Evolutionary conservation across 2,329 filamentous ascomycete genomes (phyloP), one percentile per base, ranked within the genome.

Genomic region (Davidsoniella virescens): DNA sequence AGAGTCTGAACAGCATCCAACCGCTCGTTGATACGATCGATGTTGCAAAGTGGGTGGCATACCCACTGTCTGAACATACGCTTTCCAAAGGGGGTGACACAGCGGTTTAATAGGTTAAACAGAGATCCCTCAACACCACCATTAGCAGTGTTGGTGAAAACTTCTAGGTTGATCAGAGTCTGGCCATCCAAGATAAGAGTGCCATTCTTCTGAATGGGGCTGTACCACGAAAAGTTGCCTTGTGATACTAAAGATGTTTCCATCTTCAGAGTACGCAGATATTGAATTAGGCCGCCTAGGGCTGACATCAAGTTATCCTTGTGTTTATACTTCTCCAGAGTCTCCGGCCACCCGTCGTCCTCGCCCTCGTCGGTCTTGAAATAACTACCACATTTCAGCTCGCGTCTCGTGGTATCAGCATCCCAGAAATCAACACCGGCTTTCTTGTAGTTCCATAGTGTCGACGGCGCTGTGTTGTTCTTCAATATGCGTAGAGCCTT

Each of bases 41-140:
- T 80, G 64, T 94, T 84, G 62, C 87, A 87, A 12, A 98, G 71
- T 2, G 92, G 92, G 63, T 98, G 92, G 59, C 90, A 96, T 2
- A 98, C 83, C 92, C 92, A 98, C 63, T 94, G 87, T 50, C 88
- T 83, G 63, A 98, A 87, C 63, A 94, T 78, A 9, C 92, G 83
- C 67, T 98, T 98, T 52, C 92, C 92, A 61, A 98, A 98, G 0
- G 92, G 90, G 3, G 92, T 96, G 55, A 95, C 82, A 61, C 92
- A 98, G 47, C 87, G 80, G 63, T 98, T 96, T 48, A 98, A 75
- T 55, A 98, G 78, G 47, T 76, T 76, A 64, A 96, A 98, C 1
- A 98, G 67, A 0, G 92, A 96, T 5, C 92, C 92, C 38, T 94
- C 84, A 0, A 72, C 63, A 12, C 86, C 80, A 6, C 88, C 90